Evolutionary conservation across 352 stramenopile genomes (phyloP).

Genomic region (Phytophthora cactorum): DNA sequence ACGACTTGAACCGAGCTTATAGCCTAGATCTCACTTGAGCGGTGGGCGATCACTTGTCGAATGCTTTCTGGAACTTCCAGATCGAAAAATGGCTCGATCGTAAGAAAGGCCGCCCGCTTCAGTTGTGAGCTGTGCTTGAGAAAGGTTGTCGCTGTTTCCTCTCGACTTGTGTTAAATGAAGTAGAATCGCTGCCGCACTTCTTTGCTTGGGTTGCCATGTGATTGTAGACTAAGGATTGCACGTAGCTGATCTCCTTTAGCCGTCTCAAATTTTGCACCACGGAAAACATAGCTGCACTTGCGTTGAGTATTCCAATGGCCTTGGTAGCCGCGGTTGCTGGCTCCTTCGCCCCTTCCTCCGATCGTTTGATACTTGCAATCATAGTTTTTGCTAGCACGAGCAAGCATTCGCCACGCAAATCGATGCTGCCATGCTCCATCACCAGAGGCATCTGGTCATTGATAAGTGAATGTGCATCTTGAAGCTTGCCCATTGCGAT

Average conservation of each 20-base stretch:
- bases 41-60: constrained; percentile 32
- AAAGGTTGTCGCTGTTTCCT: constrained; percentile 38
- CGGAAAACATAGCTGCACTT: constrained; percentile 40
- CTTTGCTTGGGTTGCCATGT: constrained; percentile 34
- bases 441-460: constrained; percentile 69
- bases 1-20: background rate
- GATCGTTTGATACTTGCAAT: constrained; percentile 41
- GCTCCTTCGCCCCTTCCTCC: constrained; percentile 22
- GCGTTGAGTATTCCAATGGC: constrained; percentile 35
- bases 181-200: constrained; percentile 11
- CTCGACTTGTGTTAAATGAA: constrained; percentile 23
- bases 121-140: constrained; percentile 33
- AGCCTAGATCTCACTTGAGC: constrained; percentile 25
- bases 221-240: constrained; percentile 47
- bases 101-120: constrained; percentile 29
- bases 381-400: constrained; percentile 62
- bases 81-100: constrained; percentile 44
- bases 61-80: constrained; percentile 39
- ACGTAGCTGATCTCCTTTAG: constrained; percentile 53
- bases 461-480: constrained; percentile 54
- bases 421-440: constrained; percentile 68
- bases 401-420: constrained; percentile 59
- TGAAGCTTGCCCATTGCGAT: constrained; percentile 60
- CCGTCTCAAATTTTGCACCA: constrained; percentile 38
- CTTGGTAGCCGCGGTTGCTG: constrained; percentile 9